Evolutionary conservation across 202 grass and related monocot genomes (phyloP).

Genomic region (Brachypodium distachyon): DNA sequence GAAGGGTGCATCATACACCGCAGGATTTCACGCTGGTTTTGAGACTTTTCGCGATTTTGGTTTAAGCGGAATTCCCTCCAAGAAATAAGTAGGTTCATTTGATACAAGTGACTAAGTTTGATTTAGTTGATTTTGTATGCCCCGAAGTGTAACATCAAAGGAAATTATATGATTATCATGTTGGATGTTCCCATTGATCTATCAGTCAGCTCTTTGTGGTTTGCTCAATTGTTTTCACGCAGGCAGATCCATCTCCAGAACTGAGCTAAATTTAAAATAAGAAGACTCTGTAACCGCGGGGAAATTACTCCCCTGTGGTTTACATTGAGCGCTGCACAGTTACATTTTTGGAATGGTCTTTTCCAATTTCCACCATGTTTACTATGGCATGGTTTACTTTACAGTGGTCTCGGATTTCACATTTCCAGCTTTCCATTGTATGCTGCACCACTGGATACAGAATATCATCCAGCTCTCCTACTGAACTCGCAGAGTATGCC

Average conservation of each 20-base stretch:
- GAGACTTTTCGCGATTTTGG: constrained; percentile 28
- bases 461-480: neutral
- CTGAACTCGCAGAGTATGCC: neutral
- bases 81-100: constrained; percentile 24
- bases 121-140: constrained; percentile 7
- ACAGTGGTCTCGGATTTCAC: neutral
- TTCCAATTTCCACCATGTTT: neutral
- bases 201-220: neutral
- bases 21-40: constrained; percentile 55
- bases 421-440: neutral
- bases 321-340: neutral
- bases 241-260: neutral
- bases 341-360: neutral
- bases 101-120: neutral
- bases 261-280: neutral
- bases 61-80: constrained; percentile 9
- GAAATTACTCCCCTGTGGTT: neutral
- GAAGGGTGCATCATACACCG: constrained; percentile 56
- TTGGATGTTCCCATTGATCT: neutral
- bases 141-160: neutral
- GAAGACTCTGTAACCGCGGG: neutral
- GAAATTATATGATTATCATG: neutral
- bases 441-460: neutral
- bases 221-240: neutral
- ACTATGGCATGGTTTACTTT: neutral